Conservation (phyloP, 305 asterid genomes). For the Fraxinus greggii region DNA sequence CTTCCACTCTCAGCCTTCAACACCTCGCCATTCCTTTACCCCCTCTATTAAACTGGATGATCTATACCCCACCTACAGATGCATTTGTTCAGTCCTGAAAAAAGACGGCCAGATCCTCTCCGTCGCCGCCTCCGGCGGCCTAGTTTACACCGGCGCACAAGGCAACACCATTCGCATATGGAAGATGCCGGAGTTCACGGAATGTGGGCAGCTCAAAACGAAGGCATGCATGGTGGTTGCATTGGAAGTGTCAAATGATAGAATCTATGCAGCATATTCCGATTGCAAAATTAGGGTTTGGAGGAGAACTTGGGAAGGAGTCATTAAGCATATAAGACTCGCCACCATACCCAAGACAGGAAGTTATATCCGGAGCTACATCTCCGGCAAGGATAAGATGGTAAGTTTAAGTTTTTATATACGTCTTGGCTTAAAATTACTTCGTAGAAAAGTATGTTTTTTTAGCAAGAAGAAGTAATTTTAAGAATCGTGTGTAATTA, state of each 20-base stretch:
- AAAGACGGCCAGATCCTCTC: constrained; percentile 85
- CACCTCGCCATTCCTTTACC: constrained; percentile 57
- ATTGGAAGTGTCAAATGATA: constrained; percentile 58
- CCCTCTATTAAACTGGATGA: constrained; percentile 30
- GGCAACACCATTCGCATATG: constrained; percentile 60
- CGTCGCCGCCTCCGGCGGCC: constrained; percentile 57
- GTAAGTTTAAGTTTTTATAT: constrained; percentile 24
- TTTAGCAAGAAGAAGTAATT: neutral
- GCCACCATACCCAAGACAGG: constrained; percentile 69
- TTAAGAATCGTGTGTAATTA: neutral
- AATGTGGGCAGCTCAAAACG: constrained; percentile 82
- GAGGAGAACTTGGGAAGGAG: constrained; percentile 87
- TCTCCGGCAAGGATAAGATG: constrained; percentile 72
- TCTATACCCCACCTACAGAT: constrained; percentile 48
- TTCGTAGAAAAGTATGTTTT: neutral
- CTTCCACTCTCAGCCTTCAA: constrained; percentile 47
- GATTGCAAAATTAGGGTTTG: constrained; percentile 82
- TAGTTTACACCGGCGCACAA: constrained; percentile 77
- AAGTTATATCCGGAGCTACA: constrained; percentile 67
- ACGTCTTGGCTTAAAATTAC: neutral
- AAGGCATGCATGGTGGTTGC: constrained; percentile 64
- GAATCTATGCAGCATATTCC: constrained; percentile 76
- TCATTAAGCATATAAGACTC: constrained; percentile 58
- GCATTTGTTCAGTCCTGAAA: constrained; percentile 82
- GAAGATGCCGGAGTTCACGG: constrained; percentile 89